Evolutionary conservation across 768 basidiomycete species (phyloP), one percentile per base, ranked within the genome.

Genomic region (Artomyces pyxidatus): DNA sequence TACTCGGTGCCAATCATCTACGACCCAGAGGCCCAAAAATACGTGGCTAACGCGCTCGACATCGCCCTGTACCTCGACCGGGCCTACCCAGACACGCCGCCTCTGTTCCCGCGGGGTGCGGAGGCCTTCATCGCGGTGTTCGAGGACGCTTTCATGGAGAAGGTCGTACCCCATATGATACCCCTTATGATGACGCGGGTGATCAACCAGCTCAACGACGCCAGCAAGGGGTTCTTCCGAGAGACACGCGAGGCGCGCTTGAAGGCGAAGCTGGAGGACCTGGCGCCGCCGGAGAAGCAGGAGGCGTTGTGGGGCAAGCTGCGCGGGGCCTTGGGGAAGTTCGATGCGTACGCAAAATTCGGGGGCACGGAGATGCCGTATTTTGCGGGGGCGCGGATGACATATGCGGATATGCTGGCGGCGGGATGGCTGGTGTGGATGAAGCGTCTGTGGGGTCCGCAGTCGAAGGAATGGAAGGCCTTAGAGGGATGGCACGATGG

Each of bases 1-100:
- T 74, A 76, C 57, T 74, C 74, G 8, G 61, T 74, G 0, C 77
- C 78, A 1, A 66, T 70, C 26, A 75, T 80, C 37, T 58, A 69
- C 47, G 75, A 78, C 49, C 63, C 67, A 1, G 58, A 61, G 14
- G 73, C 71, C 3, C 63, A 62, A 4, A 47, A 53, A 2, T 47
- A 58, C 6, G 26, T 77, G 12, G 44, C 68, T 7, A 71, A 76
- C 19, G 76, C 76, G 0, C 53, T 65, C 43, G 58, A 55, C 25
- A 80, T 80, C 44, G 75, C 72, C 3, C 53, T 63, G 11, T 75
- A 77, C 56, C 64, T 79, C 35, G 77, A 78, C 45, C 61, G 61
- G 1, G 63, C 66, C 0, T 77, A 77, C 50, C 72, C 76, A 0
- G 59, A 67, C 30, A 63, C 67, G 1, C 70, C 70, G 0, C 51